phyloP scores from a whole-genome alignment of 495 filamentous ascomycete species.

The Penicillium antarcticum region DNA sequence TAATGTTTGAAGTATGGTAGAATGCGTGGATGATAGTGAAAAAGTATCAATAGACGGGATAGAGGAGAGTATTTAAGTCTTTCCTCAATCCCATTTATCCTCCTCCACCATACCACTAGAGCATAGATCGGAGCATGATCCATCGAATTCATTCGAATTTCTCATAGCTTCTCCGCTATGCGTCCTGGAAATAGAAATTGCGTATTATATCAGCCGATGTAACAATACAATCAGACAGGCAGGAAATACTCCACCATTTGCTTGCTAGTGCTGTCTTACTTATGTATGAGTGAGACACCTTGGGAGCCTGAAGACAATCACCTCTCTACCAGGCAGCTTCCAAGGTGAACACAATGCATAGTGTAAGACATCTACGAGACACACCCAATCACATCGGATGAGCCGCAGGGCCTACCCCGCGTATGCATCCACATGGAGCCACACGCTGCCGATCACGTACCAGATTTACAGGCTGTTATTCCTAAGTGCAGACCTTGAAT shows the following conservation, averaged over 20 bases:
- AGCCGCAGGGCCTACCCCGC: constrained; percentile 7
- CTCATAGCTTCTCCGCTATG: background rate
- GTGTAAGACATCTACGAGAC: constrained; percentile 11
- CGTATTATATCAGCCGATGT: constrained; percentile 9
- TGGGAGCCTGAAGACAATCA: background rate
- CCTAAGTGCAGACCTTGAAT: too few species aligned
- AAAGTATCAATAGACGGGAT: background rate
- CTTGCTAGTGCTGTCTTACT: constrained; percentile 8
- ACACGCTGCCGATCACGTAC: background rate
- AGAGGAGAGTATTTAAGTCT: constrained; percentile 8
- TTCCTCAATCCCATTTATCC: background rate
- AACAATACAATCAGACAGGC: constrained; percentile 5
- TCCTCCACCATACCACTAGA: background rate
- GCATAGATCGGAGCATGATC: background rate
- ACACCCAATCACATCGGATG: constrained; percentile 5
- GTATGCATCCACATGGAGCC: constrained; percentile 2
- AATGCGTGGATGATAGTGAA: background rate
- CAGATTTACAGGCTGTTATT: too few species aligned
- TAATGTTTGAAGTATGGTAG: background rate
- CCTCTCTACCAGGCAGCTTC: background rate
- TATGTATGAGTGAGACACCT: constrained; percentile 9
- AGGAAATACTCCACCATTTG: background rate
- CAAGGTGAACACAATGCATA: background rate
- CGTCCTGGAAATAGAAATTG: constrained; percentile 5
- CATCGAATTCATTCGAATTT: background rate